Evolutionary conservation across 1,284 basidiomycete genomes (phyloP).

Genomic region (Porogramme epimiltina): DNA sequence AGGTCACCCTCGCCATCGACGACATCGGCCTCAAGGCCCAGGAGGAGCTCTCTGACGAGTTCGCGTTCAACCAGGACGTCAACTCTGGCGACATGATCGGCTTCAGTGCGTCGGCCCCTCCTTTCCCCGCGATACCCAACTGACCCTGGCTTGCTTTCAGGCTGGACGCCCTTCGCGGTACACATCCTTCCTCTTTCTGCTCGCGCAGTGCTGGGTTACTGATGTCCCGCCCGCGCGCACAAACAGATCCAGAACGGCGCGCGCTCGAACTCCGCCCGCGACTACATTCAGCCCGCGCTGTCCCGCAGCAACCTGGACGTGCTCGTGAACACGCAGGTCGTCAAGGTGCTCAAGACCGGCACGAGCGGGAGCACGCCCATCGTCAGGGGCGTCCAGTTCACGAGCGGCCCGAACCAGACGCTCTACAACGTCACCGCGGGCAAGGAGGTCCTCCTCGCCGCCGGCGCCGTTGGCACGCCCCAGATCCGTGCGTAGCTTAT

Average conservation of each 20-base stretch:
- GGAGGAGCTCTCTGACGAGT: slow-evolving; percentile 31
- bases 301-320: slow-evolving; percentile 41
- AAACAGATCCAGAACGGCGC: slow-evolving; percentile 24
- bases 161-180: slow-evolving; percentile 10
- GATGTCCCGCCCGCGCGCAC: too few relatives aligned
- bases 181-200: too few relatives aligned
- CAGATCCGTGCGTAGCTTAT: slow-evolving; percentile 26
- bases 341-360: slow-evolving; percentile 34
- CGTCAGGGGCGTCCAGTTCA: slow-evolving; percentile 37
- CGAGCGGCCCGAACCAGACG: background rate
- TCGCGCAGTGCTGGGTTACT: too few relatives aligned
- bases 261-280: slow-evolving; percentile 31
- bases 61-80: slow-evolving; percentile 41
- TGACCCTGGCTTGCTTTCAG: background rate
- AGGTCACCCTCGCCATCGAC: slow-evolving; percentile 32
- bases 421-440: slow-evolving; percentile 20
- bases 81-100: slow-evolving; percentile 40
- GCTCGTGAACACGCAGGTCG: slow-evolving; percentile 41
- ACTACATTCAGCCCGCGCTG: slow-evolving; percentile 33
- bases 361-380: slow-evolving; percentile 14
- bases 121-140: background rate
- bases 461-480: slow-evolving; percentile 29
- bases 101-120: slow-evolving; percentile 31
- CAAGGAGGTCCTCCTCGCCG: slow-evolving; percentile 28
- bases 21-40: slow-evolving; percentile 34